Evolutionary conservation across 2,329 filamentous ascomycete species (phyloP).

Genomic region (Verticillium isaacii): DNA sequence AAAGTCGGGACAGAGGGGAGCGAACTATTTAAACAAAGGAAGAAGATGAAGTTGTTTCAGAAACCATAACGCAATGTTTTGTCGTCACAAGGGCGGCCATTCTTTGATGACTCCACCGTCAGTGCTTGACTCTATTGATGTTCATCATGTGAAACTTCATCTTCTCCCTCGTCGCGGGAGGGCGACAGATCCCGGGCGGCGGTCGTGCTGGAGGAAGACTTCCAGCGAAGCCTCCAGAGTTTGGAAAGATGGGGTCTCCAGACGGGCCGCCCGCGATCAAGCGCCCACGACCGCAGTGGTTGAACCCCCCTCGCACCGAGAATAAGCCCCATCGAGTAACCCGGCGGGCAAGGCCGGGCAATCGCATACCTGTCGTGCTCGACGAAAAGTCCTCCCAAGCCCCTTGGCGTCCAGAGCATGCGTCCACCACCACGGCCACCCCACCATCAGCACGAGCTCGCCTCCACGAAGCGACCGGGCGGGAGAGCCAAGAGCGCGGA

Average conservation of each 20-base stretch:
- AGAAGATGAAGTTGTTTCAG: slow-evolving; percentile 31
- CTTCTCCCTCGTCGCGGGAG: background rate
- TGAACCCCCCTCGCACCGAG: slow-evolving; percentile 87
- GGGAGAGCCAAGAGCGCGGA: slow-evolving; percentile 48
- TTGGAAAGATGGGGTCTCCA: background rate
- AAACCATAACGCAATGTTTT: slow-evolving; percentile 41
- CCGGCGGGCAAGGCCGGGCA: slow-evolving; percentile 52
- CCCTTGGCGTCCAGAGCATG: slow-evolving; percentile 19
- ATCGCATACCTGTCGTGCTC: slow-evolving; percentile 98
- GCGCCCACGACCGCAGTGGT: slow-evolving; percentile 20
- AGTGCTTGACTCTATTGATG: slow-evolving; percentile 99
- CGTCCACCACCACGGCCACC: slow-evolving; percentile 21
- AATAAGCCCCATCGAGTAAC: slow-evolving; percentile 99
- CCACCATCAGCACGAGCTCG: slow-evolving; percentile 16
- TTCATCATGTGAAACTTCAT: slow-evolving; percentile 65
- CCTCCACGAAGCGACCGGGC: slow-evolving; percentile 1
- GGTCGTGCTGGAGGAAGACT: slow-evolving; percentile 26
- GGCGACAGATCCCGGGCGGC: slow-evolving; percentile 9
- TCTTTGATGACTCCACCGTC: slow-evolving; percentile 43
- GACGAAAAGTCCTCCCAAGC: slow-evolving; percentile 72
- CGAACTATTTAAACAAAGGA: background rate
- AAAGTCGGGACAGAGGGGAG: background rate
- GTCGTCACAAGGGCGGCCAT: slow-evolving; percentile 16
- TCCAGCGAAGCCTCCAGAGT: slow-evolving; percentile 35
- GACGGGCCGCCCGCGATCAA: slow-evolving; percentile 1